Evolutionary conservation across 2,329 filamentous ascomycete genomes (phyloP).

Genomic region (Thelonectria rubi): DNA sequence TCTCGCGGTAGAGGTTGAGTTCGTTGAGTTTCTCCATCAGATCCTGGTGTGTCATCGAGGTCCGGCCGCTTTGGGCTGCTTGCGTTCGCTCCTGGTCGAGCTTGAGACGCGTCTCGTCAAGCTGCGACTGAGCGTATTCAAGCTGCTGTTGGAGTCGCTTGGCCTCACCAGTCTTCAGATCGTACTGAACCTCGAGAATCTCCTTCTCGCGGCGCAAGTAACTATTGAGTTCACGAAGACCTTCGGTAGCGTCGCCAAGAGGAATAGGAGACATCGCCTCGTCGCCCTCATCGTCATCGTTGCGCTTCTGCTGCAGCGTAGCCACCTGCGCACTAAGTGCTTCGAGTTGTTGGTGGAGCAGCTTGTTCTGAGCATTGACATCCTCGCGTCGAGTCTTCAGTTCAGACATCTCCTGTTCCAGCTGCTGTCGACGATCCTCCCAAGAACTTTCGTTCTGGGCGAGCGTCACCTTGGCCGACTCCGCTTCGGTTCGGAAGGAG

Average conservation of each 20-base stretch:
- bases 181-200: conserved; percentile 95
- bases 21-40: conserved; percentile 95
- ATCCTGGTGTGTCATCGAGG: conserved; percentile 83
- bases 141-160: conserved; percentile 91
- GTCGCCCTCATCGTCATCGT: conserved; percentile 58
- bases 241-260: conserved; percentile 71
- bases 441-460: conserved; percentile 86
- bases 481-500: conserved; percentile 79
- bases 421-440: conserved; percentile 80
- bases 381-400: conserved; percentile 83
- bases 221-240: conserved; percentile 87
- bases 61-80: conserved; percentile 76
- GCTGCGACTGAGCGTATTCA: conserved; percentile 84
- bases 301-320: conserved; percentile 79
- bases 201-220: conserved; percentile 96
- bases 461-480: conserved; percentile 83
- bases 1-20: conserved; percentile 94
- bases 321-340: conserved; percentile 82
- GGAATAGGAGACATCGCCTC: conserved; percentile 63
- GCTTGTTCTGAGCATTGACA: conserved; percentile 85
- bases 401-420: conserved; percentile 86
- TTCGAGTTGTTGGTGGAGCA: conserved; percentile 90
- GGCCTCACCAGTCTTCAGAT: conserved; percentile 85
- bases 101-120: conserved; percentile 89
- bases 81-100: conserved; percentile 87